Evolutionary conservation across 2,329 filamentous ascomycete species (phyloP).

Genomic region (Pseudogymnoascus sp.): DNA sequence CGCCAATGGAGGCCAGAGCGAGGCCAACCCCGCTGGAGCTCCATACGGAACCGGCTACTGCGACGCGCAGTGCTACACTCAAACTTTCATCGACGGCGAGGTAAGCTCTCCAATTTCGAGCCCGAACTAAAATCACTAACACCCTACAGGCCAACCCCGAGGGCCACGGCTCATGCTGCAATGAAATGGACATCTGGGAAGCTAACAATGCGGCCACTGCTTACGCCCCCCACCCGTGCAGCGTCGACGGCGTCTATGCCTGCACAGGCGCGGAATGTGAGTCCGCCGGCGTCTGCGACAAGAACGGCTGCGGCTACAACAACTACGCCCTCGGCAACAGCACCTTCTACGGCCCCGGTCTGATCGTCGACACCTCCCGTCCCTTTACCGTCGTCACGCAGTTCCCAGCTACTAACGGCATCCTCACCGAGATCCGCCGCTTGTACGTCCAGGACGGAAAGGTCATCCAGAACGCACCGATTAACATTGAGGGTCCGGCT

Average conservation of each 20-base stretch:
- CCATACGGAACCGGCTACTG: constrained; percentile 42
- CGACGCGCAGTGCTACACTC: constrained; percentile 30
- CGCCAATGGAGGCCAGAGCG: constrained; percentile 25
- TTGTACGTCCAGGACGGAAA: constrained; percentile 36
- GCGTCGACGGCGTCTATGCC: constrained; percentile 34
- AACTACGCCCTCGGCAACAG: constrained; percentile 28
- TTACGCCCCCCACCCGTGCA: constrained; percentile 42
- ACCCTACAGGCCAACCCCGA: constrained; percentile 34
- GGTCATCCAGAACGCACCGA: constrained; percentile 31
- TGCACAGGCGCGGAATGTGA: constrained; percentile 36
- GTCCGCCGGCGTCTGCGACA: constrained; percentile 35
- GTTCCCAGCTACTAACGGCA: constrained; percentile 34
- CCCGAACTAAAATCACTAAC: constrained; percentile 36
- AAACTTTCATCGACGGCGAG: constrained; percentile 3
- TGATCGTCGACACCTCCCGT: constrained; percentile 31
- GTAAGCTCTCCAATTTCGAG: not conserved
- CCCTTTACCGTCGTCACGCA: constrained; percentile 42
- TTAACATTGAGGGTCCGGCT: constrained; percentile 22
- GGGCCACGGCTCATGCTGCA: constrained; percentile 40
- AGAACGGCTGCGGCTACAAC: constrained; percentile 36
- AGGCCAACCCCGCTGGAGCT: constrained; percentile 35
- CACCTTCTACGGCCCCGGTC: constrained; percentile 16
- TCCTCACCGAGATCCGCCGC: constrained; percentile 37
- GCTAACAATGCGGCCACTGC: constrained; percentile 39
- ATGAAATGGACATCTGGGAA: constrained; percentile 49